Conservation (phyloP, 371 early-diverging fungal genomes). For the Paraphysoderma sedebokerense region DNA sequence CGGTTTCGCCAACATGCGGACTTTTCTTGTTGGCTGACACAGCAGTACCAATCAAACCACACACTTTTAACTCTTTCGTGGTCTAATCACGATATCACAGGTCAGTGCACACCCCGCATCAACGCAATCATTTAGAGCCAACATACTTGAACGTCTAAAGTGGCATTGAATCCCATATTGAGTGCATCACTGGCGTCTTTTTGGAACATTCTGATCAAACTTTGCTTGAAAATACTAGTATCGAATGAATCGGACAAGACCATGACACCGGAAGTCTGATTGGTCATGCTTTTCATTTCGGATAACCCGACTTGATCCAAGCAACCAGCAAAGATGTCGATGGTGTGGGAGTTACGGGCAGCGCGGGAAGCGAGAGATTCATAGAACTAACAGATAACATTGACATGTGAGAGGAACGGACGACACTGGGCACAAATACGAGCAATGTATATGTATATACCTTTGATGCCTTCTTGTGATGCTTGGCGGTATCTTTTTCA, state of each 20-base stretch:
- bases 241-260: conserved; percentile 94
- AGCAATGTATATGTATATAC: conserved; percentile 15
- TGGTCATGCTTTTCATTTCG: conserved; percentile 93
- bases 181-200: conserved; percentile 78
- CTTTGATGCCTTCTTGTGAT: conserved; percentile 81
- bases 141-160: conserved; percentile 73
- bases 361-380: conserved; percentile 78
- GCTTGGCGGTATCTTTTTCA: conserved; percentile 83
- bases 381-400: conserved; percentile 55
- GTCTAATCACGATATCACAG: conserved; percentile 29
- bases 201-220: conserved; percentile 79
- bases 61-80: conserved; percentile 82
- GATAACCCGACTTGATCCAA: conserved; percentile 90
- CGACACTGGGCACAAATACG: background rate
- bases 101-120: background rate
- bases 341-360: conserved; percentile 57
- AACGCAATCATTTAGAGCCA: background rate
- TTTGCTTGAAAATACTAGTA: conserved; percentile 90
- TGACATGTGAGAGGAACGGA: background rate
- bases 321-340: conserved; percentile 88
- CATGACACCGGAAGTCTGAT: conserved; percentile 87
- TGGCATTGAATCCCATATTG: conserved; percentile 97
- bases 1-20: conserved; percentile 84
- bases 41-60: conserved; percentile 91
- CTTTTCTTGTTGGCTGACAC: conserved; percentile 78